Evolutionary conservation across 805 yeast species (phyloP).

Genomic region (Hanseniaspora hatyaiensis): DNA sequence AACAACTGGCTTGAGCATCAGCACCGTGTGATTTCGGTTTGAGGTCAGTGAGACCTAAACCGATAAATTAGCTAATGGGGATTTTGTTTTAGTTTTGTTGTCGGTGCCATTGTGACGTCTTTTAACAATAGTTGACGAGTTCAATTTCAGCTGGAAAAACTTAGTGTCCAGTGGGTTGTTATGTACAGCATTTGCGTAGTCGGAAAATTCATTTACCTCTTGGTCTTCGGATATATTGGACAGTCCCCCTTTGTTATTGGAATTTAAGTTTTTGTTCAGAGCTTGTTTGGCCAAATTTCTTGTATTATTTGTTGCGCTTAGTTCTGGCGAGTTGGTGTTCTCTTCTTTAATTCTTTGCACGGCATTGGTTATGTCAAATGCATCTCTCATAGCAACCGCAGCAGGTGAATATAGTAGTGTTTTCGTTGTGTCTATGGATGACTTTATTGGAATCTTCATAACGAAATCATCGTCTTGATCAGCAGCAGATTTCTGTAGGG

Average conservation of each 20-base stretch:
- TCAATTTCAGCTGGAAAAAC: slow-evolving; percentile 30
- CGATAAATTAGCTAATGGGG: background rate
- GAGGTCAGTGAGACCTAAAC: too few relatives aligned
- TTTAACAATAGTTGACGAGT: slow-evolving; percentile 33
- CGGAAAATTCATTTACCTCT: background rate
- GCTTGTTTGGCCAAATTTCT: slow-evolving; percentile 8
- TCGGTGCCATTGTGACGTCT: slow-evolving; percentile 29
- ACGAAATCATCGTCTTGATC: slow-evolving; percentile 19
- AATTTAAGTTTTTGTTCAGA: background rate
- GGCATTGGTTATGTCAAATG: slow-evolving; percentile 76
- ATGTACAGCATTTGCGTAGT: slow-evolving; percentile 15
- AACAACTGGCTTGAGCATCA: too few relatives aligned
- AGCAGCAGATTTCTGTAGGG: background rate
- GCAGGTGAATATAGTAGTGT: slow-evolving; percentile 48
- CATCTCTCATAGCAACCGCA: slow-evolving; percentile 71
- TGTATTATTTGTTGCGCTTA: background rate
- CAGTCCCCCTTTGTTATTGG: background rate
- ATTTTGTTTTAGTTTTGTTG: background rate
- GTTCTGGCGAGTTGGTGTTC: slow-evolving; percentile 16
- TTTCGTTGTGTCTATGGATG: slow-evolving; percentile 16
- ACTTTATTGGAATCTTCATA: slow-evolving; percentile 23
- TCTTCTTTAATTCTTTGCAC: slow-evolving; percentile 65
- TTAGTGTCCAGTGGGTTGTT: slow-evolving; percentile 21
- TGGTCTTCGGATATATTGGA: slow-evolving; percentile 10
- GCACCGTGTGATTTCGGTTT: too few relatives aligned